Base-by-base conservation (phyloP, 805 yeast genomes). In the Saturnispora halmiae region DNA sequence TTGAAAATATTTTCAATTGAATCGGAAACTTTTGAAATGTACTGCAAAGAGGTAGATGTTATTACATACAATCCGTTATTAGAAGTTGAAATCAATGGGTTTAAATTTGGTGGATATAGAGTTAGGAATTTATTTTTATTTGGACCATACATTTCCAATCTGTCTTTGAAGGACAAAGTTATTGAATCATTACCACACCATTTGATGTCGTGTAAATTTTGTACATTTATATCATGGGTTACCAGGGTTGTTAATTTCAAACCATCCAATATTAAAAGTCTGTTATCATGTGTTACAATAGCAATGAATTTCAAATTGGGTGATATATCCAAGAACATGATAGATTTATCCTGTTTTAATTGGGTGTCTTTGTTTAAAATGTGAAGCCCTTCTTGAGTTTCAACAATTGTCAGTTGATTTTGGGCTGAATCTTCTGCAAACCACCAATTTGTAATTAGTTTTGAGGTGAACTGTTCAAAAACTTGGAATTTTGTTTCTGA, bases 121-220 rank as follows among this genome's bases (percentile, higher is more conserved):
- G 72, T 73, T 38, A 79, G 55, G 33, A 72, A 54, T 7, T 29
- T 31, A 14, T 71, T 73, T 46, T 72, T 77, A 9, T 76, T 73
- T 0, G 95, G 90, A 0, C 94, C 95, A 27, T 80, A 67, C 13
- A 88, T 55, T 45, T 72, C 71, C 21, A 86, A 51, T 39, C 81
- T 86, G 49, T 81, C 90, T 2, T 70, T 63, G 45, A 60, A 61
- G 1, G 75, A 63, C 10, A 80, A 54, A 0, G 79, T 77, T 1
- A 88, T 76, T 0, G 92, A 85, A 59, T 86, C 95, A 49, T 79
- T 76, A 0, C 90, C 85, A 55, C 95, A 81, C 97, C 96, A 92
- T 43, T 68, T 69, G 15, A 83, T 61, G 44, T 70, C 33, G 3
- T 15, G 9, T 3, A 38, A 27, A 7, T 20, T 3, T 6, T 10